Conservation (phyloP, 139 green algal genomes). For the Edaphochlamys debaryana region DNA sequence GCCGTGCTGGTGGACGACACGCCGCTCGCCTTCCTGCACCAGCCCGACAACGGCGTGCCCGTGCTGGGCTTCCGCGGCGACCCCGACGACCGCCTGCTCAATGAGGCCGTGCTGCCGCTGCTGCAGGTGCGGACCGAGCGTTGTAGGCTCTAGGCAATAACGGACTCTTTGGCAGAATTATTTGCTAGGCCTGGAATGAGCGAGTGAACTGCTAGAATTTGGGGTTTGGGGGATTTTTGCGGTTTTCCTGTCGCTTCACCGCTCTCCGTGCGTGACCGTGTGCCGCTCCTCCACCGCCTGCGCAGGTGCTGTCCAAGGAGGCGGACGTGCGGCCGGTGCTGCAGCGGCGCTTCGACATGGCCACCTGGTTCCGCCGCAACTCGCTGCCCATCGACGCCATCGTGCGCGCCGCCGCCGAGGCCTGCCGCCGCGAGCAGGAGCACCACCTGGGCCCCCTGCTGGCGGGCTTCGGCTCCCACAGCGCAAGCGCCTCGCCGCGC, state of each 20-base stretch:
- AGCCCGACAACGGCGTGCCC: constrained; percentile 91
- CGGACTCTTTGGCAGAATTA: no score
- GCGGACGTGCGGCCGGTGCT: constrained; percentile 74
- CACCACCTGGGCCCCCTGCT: background rate
- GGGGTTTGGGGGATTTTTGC: no score
- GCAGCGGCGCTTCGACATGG: constrained; percentile 84
- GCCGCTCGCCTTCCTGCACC: constrained; percentile 85
- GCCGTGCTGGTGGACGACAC: constrained; percentile 94
- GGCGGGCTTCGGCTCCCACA: background rate
- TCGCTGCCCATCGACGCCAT: constrained; percentile 55
- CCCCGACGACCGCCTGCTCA: constrained; percentile 80
- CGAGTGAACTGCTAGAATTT: no score
- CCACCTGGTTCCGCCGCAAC: constrained; percentile 67
- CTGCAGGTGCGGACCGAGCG: constrained; percentile 73
- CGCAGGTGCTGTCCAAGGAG: constrained; percentile 44
- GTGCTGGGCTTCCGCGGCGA: constrained; percentile 85
- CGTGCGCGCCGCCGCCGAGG: background rate
- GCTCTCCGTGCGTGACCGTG: no score
- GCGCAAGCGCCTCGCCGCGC: no score
- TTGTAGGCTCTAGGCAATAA: no score
- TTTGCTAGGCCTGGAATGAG: no score
- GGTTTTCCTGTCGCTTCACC: no score
- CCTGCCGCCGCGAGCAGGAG: background rate
- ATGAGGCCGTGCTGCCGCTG: constrained; percentile 85
- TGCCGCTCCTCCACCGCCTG: no score